Conservation (phyloP, 1,284 basidiomycete species). For the Fomitopsis betulina region DNA sequence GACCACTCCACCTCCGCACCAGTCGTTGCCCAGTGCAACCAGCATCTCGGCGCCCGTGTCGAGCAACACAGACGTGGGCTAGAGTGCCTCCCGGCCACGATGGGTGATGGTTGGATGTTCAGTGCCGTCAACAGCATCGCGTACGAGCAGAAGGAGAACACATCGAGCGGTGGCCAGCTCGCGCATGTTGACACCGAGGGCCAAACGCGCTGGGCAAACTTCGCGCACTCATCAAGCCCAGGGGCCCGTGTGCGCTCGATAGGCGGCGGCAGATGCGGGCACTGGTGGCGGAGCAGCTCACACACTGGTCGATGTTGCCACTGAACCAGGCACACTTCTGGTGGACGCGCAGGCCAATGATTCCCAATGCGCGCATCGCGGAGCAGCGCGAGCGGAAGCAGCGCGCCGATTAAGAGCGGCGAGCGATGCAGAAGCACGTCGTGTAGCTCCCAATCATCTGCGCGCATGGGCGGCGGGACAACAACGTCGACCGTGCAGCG, state of each 20-base stretch:
- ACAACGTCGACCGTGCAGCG: constrained; percentile 56
- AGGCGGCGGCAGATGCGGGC: constrained; percentile 88
- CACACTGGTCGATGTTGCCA: constrained; percentile 87
- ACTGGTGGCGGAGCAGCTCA: constrained; percentile 83
- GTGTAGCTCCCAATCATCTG: constrained; percentile 91
- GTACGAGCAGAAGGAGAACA: constrained; percentile 44
- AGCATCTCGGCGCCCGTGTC: constrained; percentile 87
- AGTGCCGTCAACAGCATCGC: constrained; percentile 45
- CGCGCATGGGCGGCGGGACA: constrained; percentile 77
- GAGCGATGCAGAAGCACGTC: constrained; percentile 95
- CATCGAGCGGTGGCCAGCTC: constrained; percentile 17
- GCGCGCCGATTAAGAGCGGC: constrained; percentile 86
- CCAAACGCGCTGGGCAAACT: constrained; percentile 73
- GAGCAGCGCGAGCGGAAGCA: constrained; percentile 92
- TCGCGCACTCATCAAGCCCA: constrained; percentile 93
- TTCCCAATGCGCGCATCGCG: constrained; percentile 88
- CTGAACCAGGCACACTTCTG: constrained; percentile 92
- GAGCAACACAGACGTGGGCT: constrained; percentile 89
- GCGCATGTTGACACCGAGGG: constrained; percentile 42
- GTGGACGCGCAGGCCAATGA: constrained; percentile 80
- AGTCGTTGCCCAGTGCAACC: constrained; percentile 89
- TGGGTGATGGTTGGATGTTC: constrained; percentile 73
- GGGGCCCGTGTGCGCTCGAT: constrained; percentile 85
- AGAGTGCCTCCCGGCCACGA: constrained; percentile 78
- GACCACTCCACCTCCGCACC: too few relatives aligned